Base-by-base conservation (phyloP, 805 yeast genomes). In the Saccharomycopsis synnaedendra region DNA sequence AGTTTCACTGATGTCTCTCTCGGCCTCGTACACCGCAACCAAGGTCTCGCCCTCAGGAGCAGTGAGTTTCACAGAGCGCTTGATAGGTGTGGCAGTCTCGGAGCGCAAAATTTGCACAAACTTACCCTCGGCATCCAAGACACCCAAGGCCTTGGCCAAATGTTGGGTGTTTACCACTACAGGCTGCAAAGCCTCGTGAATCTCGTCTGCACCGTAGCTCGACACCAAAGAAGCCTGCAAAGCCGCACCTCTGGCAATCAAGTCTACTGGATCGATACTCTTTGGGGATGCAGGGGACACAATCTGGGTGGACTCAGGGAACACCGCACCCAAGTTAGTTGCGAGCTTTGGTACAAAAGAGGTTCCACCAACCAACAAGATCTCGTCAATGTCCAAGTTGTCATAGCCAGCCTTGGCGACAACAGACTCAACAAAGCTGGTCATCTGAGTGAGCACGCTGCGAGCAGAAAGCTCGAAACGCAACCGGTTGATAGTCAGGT, bases 311-410 rank as follows among this genome's bases (percentile, higher is more conserved):
- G 82, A 64, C 64, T 84, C 93, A 54, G 95, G 95, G 78, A 90
- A 90, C 45, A 87, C 59, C 49, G 74, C 70, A 55, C 78, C 75
- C 55, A 93, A 66, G 64, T 83, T 81, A 46, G 80, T 62, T 43
- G 94, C 86, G 60, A 93, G 74, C 72, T 93, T 93, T 58, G 97
- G 97, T 56, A 88, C 80, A 72, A 85, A 80, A 35, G 97, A 82
- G 46, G 85, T 74, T 62, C 98, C 98, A 68, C 98, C 98, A 53
- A 79, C 90, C 53, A 93, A 80, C 56, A 93, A 68, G 44, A 93
- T 93, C 65, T 89, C 95, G 63, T 88, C 93, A 54, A 93, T 75
- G 60, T 88, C 96, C 60, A 89, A 74, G 40, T 78, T 73, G 57
- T 89, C 96, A 56, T 87, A 71, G 48, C 80, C 82, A 46, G 97